Evolutionary conservation across 1,139 yeast species (phyloP).

Genomic region (Taiozyma sp.): DNA sequence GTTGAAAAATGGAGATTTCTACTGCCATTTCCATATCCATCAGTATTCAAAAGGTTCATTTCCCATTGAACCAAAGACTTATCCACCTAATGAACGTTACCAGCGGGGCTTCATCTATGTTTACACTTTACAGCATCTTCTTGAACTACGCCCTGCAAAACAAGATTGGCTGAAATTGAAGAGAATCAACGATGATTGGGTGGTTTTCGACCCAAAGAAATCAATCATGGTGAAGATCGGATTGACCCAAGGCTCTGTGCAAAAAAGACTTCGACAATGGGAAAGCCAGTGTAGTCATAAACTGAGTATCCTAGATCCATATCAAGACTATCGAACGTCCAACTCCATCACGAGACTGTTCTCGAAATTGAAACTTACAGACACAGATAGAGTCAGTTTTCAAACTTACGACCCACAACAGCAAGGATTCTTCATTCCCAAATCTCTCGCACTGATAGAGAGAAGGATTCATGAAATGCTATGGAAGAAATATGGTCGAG

Average conservation of each 20-base stretch:
- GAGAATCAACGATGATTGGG: slow-evolving; percentile 28
- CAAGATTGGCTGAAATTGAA: slow-evolving; percentile 27
- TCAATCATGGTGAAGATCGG: slow-evolving; percentile 50
- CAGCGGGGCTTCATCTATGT: slow-evolving; percentile 44
- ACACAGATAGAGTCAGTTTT: background rate
- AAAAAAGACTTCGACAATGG: slow-evolving; percentile 46
- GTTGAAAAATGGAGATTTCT: slow-evolving; percentile 2
- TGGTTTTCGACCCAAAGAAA: slow-evolving; percentile 34
- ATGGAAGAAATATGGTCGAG: slow-evolving; percentile 37
- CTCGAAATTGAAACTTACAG: slow-evolving; percentile 1
- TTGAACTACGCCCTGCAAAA: slow-evolving; percentile 26
- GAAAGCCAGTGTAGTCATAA: slow-evolving; percentile 46
- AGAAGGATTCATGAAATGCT: slow-evolving; percentile 34
- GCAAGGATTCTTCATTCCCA: slow-evolving; percentile 32
- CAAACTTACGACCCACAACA: slow-evolving; percentile 3
- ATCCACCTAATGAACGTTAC: background rate
- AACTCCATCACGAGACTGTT: background rate
- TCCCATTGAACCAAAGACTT: background rate
- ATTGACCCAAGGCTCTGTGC: slow-evolving; percentile 44
- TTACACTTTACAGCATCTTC: slow-evolving; percentile 42
- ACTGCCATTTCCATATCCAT: background rate
- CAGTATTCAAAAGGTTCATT: background rate
- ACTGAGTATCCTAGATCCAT: slow-evolving; percentile 33
- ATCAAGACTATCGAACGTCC: background rate
- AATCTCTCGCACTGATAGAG: slow-evolving; percentile 34